Percentiles rank a stretch among this genome's conserved stretches.
These are phyloP conservation scores for Populus alba DNA, from an alignment of 345 rosid genomes.

Conservation along the genomic window DNA sequence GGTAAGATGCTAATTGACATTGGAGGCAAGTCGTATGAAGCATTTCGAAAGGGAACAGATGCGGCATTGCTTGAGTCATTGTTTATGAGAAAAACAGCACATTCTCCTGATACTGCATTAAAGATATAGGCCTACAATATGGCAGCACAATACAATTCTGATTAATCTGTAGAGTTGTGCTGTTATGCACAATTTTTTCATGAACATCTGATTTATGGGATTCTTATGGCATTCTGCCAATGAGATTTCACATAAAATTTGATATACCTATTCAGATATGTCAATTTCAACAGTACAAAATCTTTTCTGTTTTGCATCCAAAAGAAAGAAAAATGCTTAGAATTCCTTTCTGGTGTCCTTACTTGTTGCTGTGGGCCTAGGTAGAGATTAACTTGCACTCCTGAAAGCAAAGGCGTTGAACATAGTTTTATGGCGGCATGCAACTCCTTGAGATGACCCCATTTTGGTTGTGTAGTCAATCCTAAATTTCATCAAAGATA, in stretches of 20 bases:
- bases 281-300: too few species aligned
- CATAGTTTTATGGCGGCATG: slow-evolving; percentile 63
- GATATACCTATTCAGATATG: too few species aligned
- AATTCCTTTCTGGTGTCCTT: slow-evolving; percentile 13
- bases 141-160: too few species aligned
- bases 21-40: slow-evolving; percentile 52
- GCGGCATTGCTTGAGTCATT: slow-evolving; percentile 28
- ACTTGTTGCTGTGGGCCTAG: slow-evolving; percentile 61
- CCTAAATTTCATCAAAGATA: slow-evolving; percentile 34
- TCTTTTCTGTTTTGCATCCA: background rate
- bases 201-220: too few species aligned
- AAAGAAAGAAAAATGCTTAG: background rate
- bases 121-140: slow-evolving; percentile 57
- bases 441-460: slow-evolving; percentile 75
- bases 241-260: too few species aligned
- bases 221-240: too few species aligned
- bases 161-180: too few species aligned
- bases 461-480: slow-evolving; percentile 66
- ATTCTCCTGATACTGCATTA: slow-evolving; percentile 34
- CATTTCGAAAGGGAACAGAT: slow-evolving; percentile 43
- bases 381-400: slow-evolving; percentile 25
- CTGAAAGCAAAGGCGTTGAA: slow-evolving; percentile 51
- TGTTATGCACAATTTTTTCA: too few species aligned
- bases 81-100: slow-evolving; percentile 73
- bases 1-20: slow-evolving; percentile 67